Percentiles rank a stretch among this genome's conserved stretches.
These are phyloP conservation scores for Medicago arabica DNA, from an alignment of 306 rosid species.

Conservation along the genomic window DNA sequence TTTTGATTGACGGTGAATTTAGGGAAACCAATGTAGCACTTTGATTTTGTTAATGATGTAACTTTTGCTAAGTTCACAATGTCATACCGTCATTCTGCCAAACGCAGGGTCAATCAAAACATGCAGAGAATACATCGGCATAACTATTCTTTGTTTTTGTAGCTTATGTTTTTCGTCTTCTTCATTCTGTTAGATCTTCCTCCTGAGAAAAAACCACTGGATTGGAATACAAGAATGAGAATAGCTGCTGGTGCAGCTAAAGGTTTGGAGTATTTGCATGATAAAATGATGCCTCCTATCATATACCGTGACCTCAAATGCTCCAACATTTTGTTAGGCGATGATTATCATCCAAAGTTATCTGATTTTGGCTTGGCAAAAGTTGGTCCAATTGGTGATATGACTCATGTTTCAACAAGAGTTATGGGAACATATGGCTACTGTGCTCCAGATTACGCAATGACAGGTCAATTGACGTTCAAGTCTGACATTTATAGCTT, in stretches of 20 bases:
- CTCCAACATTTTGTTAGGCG: slow-evolving; percentile 89
- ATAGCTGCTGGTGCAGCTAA: slow-evolving; percentile 92
- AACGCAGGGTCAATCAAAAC: background rate
- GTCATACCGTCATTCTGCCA: background rate
- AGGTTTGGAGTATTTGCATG: slow-evolving; percentile 96
- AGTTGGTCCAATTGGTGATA: slow-evolving; percentile 91
- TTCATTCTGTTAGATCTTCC: slow-evolving; percentile 56
- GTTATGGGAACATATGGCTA: slow-evolving; percentile 98
- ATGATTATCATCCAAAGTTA: slow-evolving; percentile 73
- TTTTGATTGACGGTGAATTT: background rate
- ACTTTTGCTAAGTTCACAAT: background rate
- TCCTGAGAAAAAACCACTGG: slow-evolving; percentile 54
- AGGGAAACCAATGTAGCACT: background rate
- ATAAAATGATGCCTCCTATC: slow-evolving; percentile 84
- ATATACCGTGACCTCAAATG: slow-evolving; percentile 94
- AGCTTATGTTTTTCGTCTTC: background rate
- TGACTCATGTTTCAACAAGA: slow-evolving; percentile 93
- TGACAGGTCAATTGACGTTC: slow-evolving; percentile 95
- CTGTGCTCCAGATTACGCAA: slow-evolving; percentile 98
- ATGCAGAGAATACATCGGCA: background rate
- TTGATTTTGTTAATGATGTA: background rate
- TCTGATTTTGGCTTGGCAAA: slow-evolving; percentile 98
- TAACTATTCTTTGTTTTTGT: background rate
- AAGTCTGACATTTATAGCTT: slow-evolving; percentile 94
- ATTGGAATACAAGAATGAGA: slow-evolving; percentile 92